phyloP scores from a whole-genome alignment of 306 rosid genomes.

The Inga oerstediana region DNA sequence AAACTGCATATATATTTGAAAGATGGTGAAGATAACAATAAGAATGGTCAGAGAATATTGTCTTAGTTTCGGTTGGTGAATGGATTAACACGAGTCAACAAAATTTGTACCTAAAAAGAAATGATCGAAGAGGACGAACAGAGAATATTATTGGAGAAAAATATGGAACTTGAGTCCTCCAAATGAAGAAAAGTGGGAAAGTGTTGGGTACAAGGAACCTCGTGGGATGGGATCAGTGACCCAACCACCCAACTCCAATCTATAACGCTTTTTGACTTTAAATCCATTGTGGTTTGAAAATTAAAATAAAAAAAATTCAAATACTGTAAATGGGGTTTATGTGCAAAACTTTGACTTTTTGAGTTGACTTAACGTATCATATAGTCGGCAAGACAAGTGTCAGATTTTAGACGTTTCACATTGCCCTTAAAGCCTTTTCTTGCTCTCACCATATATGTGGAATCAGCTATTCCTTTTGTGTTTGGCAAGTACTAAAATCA shows the following conservation, averaged over 20 bases:
- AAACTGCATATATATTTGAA: background rate
- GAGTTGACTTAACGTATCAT: slow-evolving; percentile 30
- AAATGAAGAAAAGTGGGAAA: background rate
- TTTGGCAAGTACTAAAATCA: too few relatives aligned
- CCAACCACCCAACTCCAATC: slow-evolving; percentile 38
- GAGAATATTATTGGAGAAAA: slow-evolving; percentile 1
- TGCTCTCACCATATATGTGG: background rate
- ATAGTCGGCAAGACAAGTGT: slow-evolving; percentile 24
- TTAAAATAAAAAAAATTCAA: background rate
- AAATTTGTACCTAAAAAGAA: background rate
- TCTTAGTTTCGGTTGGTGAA: slow-evolving; percentile 15
- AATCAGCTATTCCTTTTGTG: background rate
- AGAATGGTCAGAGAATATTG: slow-evolving; percentile 1
- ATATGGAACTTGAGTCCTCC: background rate
- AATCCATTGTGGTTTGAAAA: slow-evolving; percentile 19
- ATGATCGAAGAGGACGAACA: background rate
- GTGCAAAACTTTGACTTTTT: background rate
- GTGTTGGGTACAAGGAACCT: slow-evolving; percentile 11
- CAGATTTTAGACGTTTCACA: background rate
- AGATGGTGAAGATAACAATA: slow-evolving; percentile 15
- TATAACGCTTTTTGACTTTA: slow-evolving; percentile 37
- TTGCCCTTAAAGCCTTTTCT: background rate
- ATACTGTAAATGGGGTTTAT: background rate
- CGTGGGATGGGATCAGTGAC: slow-evolving; percentile 17
- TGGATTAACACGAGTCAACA: slow-evolving; percentile 11